A percentile compares a stretch with the other conserved stretches of the same genome.
Conservation (phyloP, 768 basidiomycete species). For the Phanerodontia chrysosporium region DNA sequence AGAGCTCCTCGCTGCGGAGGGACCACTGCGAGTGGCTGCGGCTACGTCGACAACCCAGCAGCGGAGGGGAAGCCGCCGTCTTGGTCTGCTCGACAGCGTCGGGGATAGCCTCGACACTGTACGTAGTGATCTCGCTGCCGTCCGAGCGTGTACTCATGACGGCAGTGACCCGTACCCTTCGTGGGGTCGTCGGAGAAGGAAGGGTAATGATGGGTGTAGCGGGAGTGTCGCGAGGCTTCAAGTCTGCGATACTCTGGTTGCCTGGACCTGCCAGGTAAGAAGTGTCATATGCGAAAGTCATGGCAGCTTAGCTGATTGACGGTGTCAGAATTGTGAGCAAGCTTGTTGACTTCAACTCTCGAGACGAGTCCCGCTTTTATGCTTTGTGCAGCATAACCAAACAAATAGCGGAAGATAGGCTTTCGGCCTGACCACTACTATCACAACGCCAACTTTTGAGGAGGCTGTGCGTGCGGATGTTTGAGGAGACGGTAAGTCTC, state of each 20-base stretch:
- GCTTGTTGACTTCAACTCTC: background rate
- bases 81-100: too few species aligned
- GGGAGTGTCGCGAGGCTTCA: background rate
- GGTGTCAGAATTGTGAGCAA: background rate
- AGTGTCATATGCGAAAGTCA: background rate
- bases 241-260: background rate
- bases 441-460: background rate
- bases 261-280: background rate
- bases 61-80: background rate
- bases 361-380: background rate
- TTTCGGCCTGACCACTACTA: background rate
- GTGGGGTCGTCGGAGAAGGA: background rate
- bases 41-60: background rate
- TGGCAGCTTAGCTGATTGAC: background rate
- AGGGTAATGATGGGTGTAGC: background rate
- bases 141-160: background rate
- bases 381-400: background rate
- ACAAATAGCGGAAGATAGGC: background rate
- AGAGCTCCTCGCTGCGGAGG: background rate
- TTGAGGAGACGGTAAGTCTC: background rate
- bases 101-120: background rate
- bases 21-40: background rate
- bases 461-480: background rate
- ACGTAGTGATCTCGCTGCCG: background rate
- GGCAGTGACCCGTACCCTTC: background rate